Evolutionary conservation across 2,329 filamentous ascomycete genomes (phyloP).

Genomic region (Aspergillus sp.): DNA sequence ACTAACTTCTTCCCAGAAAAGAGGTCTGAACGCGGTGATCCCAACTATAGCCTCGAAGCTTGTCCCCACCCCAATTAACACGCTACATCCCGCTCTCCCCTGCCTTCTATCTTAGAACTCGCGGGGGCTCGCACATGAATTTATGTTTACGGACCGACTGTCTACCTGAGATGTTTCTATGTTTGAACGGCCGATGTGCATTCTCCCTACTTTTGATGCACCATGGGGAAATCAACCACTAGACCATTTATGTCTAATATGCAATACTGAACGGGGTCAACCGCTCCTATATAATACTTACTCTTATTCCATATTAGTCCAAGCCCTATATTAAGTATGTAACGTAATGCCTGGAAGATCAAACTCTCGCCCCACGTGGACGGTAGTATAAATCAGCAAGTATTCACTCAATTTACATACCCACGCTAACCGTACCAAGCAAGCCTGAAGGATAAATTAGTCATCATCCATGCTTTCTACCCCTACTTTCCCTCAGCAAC

Average conservation of each 20-base stretch:
- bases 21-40: constrained; percentile 29
- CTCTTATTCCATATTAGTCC: not conserved
- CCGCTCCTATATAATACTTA: not conserved
- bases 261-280: not conserved
- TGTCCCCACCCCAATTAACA: not conserved
- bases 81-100: not conserved
- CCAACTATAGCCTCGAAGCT: not conserved
- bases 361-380: not conserved
- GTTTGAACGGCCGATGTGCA: not conserved
- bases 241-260: not conserved
- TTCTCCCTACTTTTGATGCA: not conserved
- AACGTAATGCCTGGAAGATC: not conserved
- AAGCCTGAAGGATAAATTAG: not conserved
- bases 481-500: not conserved
- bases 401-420: not conserved
- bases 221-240: not conserved
- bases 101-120: not conserved
- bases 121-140: not conserved
- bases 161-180: not conserved
- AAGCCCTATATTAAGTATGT: not conserved
- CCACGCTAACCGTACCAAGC: not conserved
- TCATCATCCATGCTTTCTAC: not conserved
- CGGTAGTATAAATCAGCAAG: not conserved
- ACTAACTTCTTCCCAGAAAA: constrained; percentile 31
- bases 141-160: not conserved